These are phyloP conservation scores for Suillus brevipes DNA, from an alignment of 768 basidiomycete genomes.

Conservation along the genomic window DNA sequence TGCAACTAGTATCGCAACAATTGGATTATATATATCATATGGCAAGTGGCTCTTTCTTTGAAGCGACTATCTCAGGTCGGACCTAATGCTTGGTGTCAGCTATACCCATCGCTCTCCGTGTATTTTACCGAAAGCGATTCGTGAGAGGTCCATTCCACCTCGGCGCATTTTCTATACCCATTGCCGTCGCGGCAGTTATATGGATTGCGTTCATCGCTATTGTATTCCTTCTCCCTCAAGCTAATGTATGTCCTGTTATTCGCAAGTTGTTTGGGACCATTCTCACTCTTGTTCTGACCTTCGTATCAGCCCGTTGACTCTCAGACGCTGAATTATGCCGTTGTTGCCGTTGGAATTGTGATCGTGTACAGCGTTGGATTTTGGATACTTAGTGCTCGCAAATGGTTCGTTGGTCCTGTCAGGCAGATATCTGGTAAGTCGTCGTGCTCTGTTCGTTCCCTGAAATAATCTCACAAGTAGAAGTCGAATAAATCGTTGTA, in stretches of 20 bases:
- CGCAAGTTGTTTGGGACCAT: background rate
- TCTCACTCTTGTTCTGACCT: background rate
- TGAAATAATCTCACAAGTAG: background rate
- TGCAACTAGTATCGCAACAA: constrained; percentile 63
- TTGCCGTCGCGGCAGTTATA: constrained; percentile 53
- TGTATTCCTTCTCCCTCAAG: constrained; percentile 69
- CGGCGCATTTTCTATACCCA: constrained; percentile 59
- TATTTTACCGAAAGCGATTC: constrained; percentile 60
- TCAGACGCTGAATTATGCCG: constrained; percentile 73
- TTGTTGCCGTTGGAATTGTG: constrained; percentile 77
- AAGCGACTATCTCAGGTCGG: background rate
- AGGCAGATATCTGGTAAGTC: constrained; percentile 59
- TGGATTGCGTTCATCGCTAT: constrained; percentile 78
- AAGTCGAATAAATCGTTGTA: background rate
- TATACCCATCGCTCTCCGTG: constrained; percentile 69
- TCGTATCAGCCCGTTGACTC: constrained; percentile 56
- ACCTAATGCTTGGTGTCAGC: constrained; percentile 30
- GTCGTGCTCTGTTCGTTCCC: background rate
- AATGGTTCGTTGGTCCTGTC: constrained; percentile 72
- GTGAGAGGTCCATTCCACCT: constrained; percentile 73
- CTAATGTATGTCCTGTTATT: constrained; percentile 45
- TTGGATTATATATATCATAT: constrained; percentile 77
- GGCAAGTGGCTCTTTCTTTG: constrained; percentile 35
- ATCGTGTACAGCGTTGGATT: constrained; percentile 62
- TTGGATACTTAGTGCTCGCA: constrained; percentile 70